Base-by-base conservation (phyloP, 805 yeast species). In the Candida maltosa region DNA sequence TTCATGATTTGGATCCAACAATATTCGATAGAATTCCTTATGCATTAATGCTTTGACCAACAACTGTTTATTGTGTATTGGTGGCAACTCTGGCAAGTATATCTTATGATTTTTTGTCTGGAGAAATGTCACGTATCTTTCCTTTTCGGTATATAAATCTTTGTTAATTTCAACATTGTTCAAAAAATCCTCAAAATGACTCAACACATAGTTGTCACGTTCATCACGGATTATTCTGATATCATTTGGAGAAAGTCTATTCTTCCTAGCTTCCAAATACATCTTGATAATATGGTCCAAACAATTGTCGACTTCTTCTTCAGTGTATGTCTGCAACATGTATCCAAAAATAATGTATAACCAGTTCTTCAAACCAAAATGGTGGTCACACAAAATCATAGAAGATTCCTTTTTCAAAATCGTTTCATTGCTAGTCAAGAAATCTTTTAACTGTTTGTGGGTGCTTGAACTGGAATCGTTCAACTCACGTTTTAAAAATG, bases 31-130 rank as follows among this genome's bases (percentile, higher is more conserved):
- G 5, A 62, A 47, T 37, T 65, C 71, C 42, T 62, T 59, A 37
- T 65, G 71, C 43, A 64, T 50, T 31, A 65, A 54, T 0, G 66
- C 56, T 39, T 60, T 60, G 6, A 58, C 58, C 16, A 65, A 44
- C 16, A 61, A 40, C 15, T 47, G 47, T 32, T 52, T 52, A 33
- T 61, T 47, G 8, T 48, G 35, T 22, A 65, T 49, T 32, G 38
- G 47, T 6, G 71, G 71, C 26, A 65, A 52, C 4, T 54, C 49
- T 2, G 71, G 71, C 26, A 65, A 46, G 14, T 36, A 32, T 5
- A 64, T 60, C 7, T 37, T 41, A n/a, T 40, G 39, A 32, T 53
- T 47, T n/a, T 39, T 46, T 4, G 57, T 44, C 20, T 55, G 52
- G 34, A 46, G 47, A 35, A 59, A 49, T 3, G 47, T 47, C 18